phyloP scores from a whole-genome alignment of 73 alveolate species.

The Tetrahymena borealis region DNA sequence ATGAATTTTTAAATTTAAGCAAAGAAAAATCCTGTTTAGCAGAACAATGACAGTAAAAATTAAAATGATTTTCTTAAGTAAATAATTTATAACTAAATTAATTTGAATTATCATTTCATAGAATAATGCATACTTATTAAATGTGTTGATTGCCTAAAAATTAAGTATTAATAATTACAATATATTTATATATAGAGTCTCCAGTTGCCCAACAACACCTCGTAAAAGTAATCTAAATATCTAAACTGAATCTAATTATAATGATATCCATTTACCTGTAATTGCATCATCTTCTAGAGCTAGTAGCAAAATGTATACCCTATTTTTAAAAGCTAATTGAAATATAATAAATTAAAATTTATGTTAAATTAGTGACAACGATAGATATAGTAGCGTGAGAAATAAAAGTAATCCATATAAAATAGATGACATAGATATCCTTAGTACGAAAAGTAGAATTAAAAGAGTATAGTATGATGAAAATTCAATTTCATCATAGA shows the following conservation, averaged over 20 bases:
- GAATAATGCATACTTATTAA: too few species aligned
- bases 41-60: not conserved
- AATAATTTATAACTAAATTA: not conserved
- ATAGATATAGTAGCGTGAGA: not conserved
- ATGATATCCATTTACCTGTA: not conserved
- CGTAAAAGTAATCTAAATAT: not conserved
- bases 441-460: not conserved
- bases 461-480: not conserved
- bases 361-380: not conserved
- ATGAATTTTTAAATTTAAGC: not conserved
- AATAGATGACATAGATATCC: not conserved
- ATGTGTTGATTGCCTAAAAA: too few species aligned
- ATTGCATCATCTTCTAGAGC: not conserved
- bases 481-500: not conserved
- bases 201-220: not conserved
- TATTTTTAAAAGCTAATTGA: too few species aligned
- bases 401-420: not conserved
- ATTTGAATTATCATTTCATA: too few species aligned
- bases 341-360: not conserved
- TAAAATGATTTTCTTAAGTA: not conserved
- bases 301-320: not conserved
- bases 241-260: not conserved
- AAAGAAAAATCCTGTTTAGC: not conserved
- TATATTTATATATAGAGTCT: too few species aligned
- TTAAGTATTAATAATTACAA: too few species aligned